These are phyloP conservation scores for Macroventuria anomochaeta DNA, from an alignment of 2,329 filamentous ascomycete species.

Conservation along the genomic window DNA sequence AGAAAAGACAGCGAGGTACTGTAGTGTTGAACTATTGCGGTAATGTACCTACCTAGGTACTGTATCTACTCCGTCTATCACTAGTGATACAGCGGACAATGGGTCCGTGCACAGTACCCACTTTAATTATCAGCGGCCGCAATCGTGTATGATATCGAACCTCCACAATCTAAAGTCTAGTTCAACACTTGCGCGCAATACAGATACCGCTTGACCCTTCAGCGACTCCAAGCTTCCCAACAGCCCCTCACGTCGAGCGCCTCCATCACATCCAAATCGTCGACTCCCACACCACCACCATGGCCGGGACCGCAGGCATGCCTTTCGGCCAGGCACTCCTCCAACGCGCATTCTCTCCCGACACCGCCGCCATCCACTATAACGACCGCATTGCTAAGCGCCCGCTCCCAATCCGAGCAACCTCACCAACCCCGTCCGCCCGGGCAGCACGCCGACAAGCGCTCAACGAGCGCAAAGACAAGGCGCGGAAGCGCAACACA, in stretches of 20 bases:
- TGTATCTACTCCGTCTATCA: too few relatives aligned
- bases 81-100: too few relatives aligned
- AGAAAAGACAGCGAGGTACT: too few relatives aligned
- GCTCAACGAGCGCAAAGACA: slow-evolving; percentile 54
- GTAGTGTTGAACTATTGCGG: too few relatives aligned
- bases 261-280: neutral
- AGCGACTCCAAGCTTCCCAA: too few relatives aligned
- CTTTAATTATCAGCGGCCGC: slow-evolving; percentile 3
- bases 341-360: slow-evolving; percentile 77
- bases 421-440: slow-evolving; percentile 67
- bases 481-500: slow-evolving; percentile 41
- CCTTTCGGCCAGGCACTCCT: slow-evolving; percentile 65
- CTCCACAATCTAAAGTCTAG: too few relatives aligned
- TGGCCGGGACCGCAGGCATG: slow-evolving; percentile 22
- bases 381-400: slow-evolving; percentile 83
- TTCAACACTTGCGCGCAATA: too few relatives aligned
- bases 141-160: neutral
- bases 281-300: slow-evolving; percentile 9
- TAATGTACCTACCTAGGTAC: too few relatives aligned
- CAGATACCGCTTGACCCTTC: too few relatives aligned
- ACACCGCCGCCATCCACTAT: slow-evolving; percentile 74
- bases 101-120: neutral
- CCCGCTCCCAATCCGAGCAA: slow-evolving; percentile 78
- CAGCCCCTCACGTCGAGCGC: too few relatives aligned
- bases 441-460: slow-evolving; percentile 56